Percentiles rank a stretch among this genome's conserved stretches.
Evolutionary conservation across 306 rosid species (phyloP).

Genomic region (Gastrolobium bilobum): DNA sequence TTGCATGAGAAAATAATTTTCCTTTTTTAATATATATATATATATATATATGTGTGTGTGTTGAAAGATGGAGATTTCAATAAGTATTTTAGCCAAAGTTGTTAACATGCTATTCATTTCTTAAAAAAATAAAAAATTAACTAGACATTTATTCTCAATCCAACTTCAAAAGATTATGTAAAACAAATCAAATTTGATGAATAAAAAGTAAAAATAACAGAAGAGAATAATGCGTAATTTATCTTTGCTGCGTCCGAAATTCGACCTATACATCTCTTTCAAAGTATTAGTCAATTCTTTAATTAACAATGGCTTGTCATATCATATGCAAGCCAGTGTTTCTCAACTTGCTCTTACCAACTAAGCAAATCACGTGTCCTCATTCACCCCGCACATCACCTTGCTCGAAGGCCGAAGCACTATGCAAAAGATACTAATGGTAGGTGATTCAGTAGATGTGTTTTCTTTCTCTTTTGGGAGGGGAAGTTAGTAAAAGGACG

Average conservation of each 20-base stretch:
- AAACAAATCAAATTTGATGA: too few species aligned
- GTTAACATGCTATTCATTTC: too few species aligned
- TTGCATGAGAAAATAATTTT: too few species aligned
- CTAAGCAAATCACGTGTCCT: background rate
- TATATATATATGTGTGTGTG: too few species aligned
- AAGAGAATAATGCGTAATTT: too few species aligned
- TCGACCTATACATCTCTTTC: background rate
- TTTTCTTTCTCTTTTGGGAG: background rate
- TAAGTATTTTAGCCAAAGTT: background rate
- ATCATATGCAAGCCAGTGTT: background rate
- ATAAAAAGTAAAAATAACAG: too few species aligned
- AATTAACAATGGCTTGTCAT: background rate
- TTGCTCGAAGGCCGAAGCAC: background rate
- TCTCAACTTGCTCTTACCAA: constrained; percentile 3
- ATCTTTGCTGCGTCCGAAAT: too few species aligned
- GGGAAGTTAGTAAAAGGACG: background rate
- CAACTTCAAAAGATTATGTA: too few species aligned
- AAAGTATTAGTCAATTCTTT: background rate
- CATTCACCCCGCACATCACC: background rate
- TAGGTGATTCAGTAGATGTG: background rate
- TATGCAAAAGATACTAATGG: constrained; percentile 14
- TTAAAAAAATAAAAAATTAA: too few species aligned
- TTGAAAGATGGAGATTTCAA: background rate
- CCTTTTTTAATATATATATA: too few species aligned
- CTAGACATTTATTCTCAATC: too few species aligned